Conservation (phyloP, 2,329 filamentous ascomycete genomes). For the Xenoacremonium recifei region DNA sequence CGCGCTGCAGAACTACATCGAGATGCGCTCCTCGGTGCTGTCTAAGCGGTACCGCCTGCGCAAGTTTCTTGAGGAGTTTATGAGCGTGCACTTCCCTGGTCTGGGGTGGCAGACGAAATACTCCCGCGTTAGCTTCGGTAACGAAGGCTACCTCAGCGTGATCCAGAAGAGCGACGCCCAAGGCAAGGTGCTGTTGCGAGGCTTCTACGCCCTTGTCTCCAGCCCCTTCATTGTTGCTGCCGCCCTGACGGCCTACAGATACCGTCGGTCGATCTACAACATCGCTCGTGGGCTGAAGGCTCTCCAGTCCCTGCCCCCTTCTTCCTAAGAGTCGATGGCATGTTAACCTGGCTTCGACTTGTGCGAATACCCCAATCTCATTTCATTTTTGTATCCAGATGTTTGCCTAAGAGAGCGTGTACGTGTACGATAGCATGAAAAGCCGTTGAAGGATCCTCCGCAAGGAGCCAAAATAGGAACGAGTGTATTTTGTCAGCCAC, state of each 20-base stretch:
- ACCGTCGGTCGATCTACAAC: slow-evolving; percentile 21
- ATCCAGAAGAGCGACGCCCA: slow-evolving; percentile 68
- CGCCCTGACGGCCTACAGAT: slow-evolving; percentile 25
- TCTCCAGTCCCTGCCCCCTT: no score
- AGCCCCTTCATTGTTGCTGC: slow-evolving; percentile 30
- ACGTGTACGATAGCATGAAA: no score
- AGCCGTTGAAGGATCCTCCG: no score
- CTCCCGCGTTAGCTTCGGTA: slow-evolving; percentile 87
- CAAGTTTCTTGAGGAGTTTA: slow-evolving; percentile 81
- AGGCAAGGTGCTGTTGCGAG: slow-evolving; percentile 55
- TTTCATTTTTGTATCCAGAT: no score
- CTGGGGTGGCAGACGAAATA: slow-evolving; percentile 94
- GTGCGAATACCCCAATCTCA: no score
- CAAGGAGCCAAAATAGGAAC: no score
- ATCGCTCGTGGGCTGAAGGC: no score
- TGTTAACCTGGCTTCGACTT: no score
- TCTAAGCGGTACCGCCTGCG: slow-evolving; percentile 74
- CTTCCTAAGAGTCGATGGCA: no score
- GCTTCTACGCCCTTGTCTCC: slow-evolving; percentile 36
- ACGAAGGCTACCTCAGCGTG: slow-evolving; percentile 86
- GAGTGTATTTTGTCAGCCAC: no score
- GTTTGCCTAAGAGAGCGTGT: no score
- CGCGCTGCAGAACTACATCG: slow-evolving; percentile 84
- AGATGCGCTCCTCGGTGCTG: slow-evolving; percentile 87
- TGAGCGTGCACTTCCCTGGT: slow-evolving; percentile 72